These are phyloP conservation scores for Cylindrotheca closterium DNA, from an alignment of 108 stramenopile genomes.

Conservation along the genomic window DNA sequence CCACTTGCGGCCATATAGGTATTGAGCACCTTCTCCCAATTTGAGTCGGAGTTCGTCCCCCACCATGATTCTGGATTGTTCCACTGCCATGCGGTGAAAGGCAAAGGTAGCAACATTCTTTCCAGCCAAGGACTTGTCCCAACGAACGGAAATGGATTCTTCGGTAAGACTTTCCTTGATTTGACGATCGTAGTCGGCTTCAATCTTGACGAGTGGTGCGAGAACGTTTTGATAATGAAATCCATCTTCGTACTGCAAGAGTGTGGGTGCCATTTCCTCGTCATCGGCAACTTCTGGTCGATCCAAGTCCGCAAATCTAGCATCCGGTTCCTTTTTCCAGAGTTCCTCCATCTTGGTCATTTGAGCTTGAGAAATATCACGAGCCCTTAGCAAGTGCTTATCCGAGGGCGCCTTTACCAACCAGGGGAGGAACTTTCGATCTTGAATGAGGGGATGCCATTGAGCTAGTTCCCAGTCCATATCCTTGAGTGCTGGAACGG, in stretches of 20 bases:
- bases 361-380: constrained; percentile 88
- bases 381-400: constrained; percentile 71
- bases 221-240: constrained; percentile 98
- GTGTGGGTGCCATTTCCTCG: constrained; percentile 83
- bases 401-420: constrained; percentile 86
- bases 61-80: constrained; percentile 81
- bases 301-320: constrained; percentile 88
- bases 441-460: constrained; percentile 96
- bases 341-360: constrained; percentile 93
- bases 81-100: constrained; percentile 70
- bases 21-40: constrained; percentile 75
- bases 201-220: constrained; percentile 96
- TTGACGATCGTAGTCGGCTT: constrained; percentile 97
- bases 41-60: constrained; percentile 95
- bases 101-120: constrained; percentile 85
- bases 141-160: constrained; percentile 84
- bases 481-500: constrained; percentile 90
- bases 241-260: constrained; percentile 93
- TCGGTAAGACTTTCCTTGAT: constrained; percentile 92
- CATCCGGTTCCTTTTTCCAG: constrained; percentile 93
- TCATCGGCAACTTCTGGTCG: constrained; percentile 83
- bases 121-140: constrained; percentile 91
- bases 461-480: constrained; percentile 97
- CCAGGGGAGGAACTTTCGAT: constrained; percentile 93
- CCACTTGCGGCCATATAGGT: constrained; percentile 83